These are phyloP conservation scores for Choiromyces venosus DNA, from an alignment of 495 filamentous ascomycete genomes.

Conservation along the genomic window DNA sequence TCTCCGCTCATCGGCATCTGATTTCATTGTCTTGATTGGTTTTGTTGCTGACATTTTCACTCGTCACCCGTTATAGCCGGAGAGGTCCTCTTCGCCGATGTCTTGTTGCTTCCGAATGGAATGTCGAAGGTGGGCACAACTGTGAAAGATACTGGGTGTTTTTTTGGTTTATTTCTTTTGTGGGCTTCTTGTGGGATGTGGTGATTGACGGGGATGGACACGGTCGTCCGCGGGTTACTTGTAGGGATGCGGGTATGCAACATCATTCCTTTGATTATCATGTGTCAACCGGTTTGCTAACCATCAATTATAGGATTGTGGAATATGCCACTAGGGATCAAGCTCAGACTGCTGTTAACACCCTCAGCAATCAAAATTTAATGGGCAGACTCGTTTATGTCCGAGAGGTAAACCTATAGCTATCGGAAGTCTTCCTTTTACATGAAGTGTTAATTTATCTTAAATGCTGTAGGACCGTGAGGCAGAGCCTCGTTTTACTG, in stretches of 20 bases:
- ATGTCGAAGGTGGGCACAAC: constrained; percentile 99
- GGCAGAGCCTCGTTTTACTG: constrained; percentile 88
- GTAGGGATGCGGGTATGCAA: constrained; percentile 99
- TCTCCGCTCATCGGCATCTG: constrained; percentile 7
- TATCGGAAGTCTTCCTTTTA: neutral
- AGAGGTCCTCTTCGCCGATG: constrained; percentile 99
- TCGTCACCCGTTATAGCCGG: constrained; percentile 59
- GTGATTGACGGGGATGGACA: constrained; percentile 98
- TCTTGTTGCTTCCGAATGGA: constrained; percentile 99
- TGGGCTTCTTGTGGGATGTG: constrained; percentile 83
- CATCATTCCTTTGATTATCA: constrained; percentile 6
- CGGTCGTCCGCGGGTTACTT: constrained; percentile 69
- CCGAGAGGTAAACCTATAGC: constrained; percentile 66
- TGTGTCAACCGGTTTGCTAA: constrained; percentile 33
- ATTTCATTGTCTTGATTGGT: constrained; percentile 6
- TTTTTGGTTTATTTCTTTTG: constrained; percentile 58
- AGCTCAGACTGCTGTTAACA: constrained; percentile 94
- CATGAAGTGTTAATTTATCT: constrained; percentile 1
- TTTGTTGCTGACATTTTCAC: constrained; percentile 16
- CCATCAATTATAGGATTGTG: constrained; percentile 70
- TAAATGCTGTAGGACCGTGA: constrained; percentile 74
- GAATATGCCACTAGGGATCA: constrained; percentile 99
- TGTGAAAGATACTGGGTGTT: constrained; percentile 80
- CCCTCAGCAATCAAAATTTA: constrained; percentile 96
- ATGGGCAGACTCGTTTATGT: constrained; percentile 98